Evolutionary conservation across 2,329 filamentous ascomycete genomes (phyloP), one percentile per base, ranked within the genome.

Genomic region (Neofusicoccum laricinum): DNA sequence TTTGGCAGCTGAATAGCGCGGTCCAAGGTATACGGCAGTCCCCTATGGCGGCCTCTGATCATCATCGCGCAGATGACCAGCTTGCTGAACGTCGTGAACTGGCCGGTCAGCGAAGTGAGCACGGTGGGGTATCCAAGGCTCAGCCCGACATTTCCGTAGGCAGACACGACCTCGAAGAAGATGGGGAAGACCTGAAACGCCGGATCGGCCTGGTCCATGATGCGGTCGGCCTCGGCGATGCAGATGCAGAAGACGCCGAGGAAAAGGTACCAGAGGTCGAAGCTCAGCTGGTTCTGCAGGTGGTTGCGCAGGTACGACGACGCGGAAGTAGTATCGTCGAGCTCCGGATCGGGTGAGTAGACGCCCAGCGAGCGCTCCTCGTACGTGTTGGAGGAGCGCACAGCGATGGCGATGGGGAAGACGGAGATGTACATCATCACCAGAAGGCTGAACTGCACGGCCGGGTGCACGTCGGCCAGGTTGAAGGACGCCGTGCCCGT

Each of bases 381-480:
- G 71, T 88, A 88, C 11, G 83, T 82, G 41, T 67, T 87, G 40
- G 81, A 83, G 48, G 82, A 80, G 38, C 85, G 82, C 71, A 88
- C 85, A n/a, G 79, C 83, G 57, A 88, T 86, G 4, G 83, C 84
- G 32, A 87, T 82, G 0, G 86, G 86, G 64, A 84, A 86, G 4
- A 84, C 80, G 1, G 82, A 82, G 45, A 88, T 86, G 72, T 87
- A 88, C 85, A 88, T 88, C 86, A 88, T 88, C 25, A 85, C 79
- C 0, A 87, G 75, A 61, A 86, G 81, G 51, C 84, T 80, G 53
- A 87, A 80, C 64, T 86, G 86, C 0, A 86, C 79, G 1, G 80
- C 82, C 0, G 85, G 83, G 40, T 82, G 82, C 4, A 87, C 77
- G 0, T 66, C 63, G 69, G 72, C 15, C 80, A 74, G 15, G 84